phyloP scores from a whole-genome alignment of 257 asterid genomes.

The Mitragyna speciosa region DNA sequence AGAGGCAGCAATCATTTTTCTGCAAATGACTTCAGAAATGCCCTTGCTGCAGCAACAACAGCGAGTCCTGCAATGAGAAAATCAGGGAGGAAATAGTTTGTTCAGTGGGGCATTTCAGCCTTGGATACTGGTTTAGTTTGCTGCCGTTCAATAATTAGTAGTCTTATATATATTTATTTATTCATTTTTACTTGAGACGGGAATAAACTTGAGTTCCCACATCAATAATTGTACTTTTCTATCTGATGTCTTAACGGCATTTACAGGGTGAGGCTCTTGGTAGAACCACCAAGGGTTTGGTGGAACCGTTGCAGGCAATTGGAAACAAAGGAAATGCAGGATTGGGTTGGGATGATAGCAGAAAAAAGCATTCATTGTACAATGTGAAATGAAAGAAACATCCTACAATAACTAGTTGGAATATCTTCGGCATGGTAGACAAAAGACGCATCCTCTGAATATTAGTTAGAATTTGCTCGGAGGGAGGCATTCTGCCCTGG shows the following conservation, averaged over 20 bases:
- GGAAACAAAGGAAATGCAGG: constrained; percentile 95
- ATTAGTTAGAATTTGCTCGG: too few species aligned
- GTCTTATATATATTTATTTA: too few species aligned
- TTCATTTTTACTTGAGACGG: neutral
- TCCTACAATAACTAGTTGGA: neutral
- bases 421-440: neutral
- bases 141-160: neutral
- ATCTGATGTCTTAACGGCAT: neutral
- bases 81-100: neutral
- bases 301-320: constrained; percentile 67
- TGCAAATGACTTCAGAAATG: neutral
- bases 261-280: constrained; percentile 86
- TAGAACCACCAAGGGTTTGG: constrained; percentile 58
- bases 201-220: neutral
- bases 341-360: constrained; percentile 66
- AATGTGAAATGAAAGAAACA: neutral
- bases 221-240: neutral
- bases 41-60: neutral
- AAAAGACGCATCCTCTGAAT: too few species aligned
- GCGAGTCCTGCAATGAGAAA: neutral
- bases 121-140: neutral
- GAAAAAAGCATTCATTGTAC: constrained; percentile 35
- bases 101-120: neutral
- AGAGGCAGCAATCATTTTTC: neutral
- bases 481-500: too few species aligned